Base-by-base conservation (phyloP, 2,329 filamentous ascomycete genomes). In the Colletotrichum ledebouriae region DNA sequence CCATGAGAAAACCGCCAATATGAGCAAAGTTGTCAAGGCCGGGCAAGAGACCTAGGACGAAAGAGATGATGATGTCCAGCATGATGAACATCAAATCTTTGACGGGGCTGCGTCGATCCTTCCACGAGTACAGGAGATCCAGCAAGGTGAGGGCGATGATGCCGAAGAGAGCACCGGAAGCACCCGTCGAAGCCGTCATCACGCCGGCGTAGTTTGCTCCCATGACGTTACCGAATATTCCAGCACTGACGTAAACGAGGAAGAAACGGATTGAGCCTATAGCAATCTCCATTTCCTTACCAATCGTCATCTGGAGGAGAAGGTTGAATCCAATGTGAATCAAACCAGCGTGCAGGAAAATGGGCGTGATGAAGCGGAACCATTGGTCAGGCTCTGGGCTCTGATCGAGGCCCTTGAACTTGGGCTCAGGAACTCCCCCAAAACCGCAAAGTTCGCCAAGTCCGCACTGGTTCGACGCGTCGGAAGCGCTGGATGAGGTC, bases 281-380 rank as follows among this genome's bases (percentile, higher is more conserved):
- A 59, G 92, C 88, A 72, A 90, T 88, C 78, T 99, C 96, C 89
- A 99, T 97, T 74, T 99, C 96, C 46, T 92, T 90, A 34, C 92
- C 96, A 63, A 98, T 87, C 0, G 93, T 97, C 75, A 98, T 81
- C 78, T 99, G 96, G 22, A 98, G 86, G 7, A 98, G 86, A 80
- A 99, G 86, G 80, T 99, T 99, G 86, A 98, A 98, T 15, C 89
- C 93, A 67, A 99, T 98, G 77, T 99, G 96, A 71, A 99, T 91
- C 63, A 99, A 81, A 13, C 96, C 96, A 1, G 94, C 94, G 75
- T 99, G 96, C 74, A 99, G 84, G 82, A 99, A 99, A 70, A 99
- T 98, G 44, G 96, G 95, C 2, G 91, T 83, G 76, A 99, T 98
- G 82, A 99, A 98, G 69, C 96, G 92, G 81, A 88, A 99, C 96